Evolutionary conservation across 768 basidiomycete species (phyloP).

Genomic region (Epithele typhae): DNA sequence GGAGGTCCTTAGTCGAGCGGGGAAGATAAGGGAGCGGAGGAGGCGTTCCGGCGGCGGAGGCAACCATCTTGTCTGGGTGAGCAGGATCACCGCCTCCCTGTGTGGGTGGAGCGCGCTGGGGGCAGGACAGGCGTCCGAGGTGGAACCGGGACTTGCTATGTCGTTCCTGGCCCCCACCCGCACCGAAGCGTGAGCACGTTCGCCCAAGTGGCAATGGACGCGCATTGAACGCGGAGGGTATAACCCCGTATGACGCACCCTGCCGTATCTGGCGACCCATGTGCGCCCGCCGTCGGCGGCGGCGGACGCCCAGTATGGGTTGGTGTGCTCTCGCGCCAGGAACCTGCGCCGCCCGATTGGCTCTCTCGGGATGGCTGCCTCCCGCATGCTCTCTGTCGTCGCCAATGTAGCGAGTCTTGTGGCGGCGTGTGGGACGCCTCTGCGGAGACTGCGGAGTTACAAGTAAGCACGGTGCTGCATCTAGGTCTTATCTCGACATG

Average conservation of each 20-base stretch:
- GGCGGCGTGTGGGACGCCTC: too few relatives aligned
- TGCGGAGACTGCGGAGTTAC: too few relatives aligned
- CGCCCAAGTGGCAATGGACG: background rate
- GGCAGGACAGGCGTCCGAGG: background rate
- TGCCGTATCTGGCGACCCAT: background rate
- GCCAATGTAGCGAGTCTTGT: too few relatives aligned
- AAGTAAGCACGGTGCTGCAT: too few relatives aligned
- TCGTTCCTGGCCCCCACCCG: too few relatives aligned
- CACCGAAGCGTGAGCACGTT: background rate
- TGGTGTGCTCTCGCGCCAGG: background rate
- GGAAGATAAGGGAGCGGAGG: too few relatives aligned
- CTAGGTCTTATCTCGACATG: too few relatives aligned
- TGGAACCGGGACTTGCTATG: background rate
- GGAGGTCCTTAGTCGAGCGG: background rate
- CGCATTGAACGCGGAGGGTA: background rate
- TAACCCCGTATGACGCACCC: background rate
- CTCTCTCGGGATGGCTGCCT: too few relatives aligned
- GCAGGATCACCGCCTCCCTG: constrained; percentile 1
- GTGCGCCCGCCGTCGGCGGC: background rate
- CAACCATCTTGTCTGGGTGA: background rate
- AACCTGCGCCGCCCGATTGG: background rate
- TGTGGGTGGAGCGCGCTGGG: background rate
- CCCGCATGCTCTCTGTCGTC: too few relatives aligned
- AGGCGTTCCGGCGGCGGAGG: too few relatives aligned
- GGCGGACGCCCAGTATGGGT: background rate